Conservation (phyloP, 768 basidiomycete species). For the Lactarius hatsudake region DNA sequence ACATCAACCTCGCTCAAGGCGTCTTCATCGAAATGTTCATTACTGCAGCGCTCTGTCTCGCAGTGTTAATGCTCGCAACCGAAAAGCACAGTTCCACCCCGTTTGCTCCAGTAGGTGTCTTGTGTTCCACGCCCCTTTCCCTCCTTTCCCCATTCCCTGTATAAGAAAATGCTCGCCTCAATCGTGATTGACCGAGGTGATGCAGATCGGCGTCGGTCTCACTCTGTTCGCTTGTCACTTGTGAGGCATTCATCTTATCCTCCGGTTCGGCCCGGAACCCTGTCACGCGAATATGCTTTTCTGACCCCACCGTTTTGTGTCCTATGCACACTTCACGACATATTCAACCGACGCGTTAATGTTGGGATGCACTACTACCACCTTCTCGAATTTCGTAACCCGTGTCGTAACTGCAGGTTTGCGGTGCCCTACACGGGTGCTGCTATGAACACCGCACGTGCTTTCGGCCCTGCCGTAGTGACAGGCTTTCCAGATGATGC, state of each 20-base stretch:
- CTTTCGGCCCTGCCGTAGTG: constrained; percentile 68
- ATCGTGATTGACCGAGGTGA: constrained; percentile 4
- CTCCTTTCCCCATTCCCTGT: neutral
- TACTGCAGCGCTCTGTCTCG: constrained; percentile 54
- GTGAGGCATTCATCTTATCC: constrained; percentile 32
- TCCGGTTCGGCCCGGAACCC: neutral
- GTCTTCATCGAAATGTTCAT: constrained; percentile 74
- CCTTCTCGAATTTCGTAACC: neutral
- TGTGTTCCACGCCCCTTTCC: neutral
- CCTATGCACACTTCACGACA: neutral
- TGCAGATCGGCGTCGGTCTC: constrained; percentile 60
- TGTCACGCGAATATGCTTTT: neutral
- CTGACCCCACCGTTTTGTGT: neutral
- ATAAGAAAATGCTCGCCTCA: neutral
- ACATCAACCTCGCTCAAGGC: constrained; percentile 52
- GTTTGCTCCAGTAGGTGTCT: constrained; percentile 56
- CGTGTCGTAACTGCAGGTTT: constrained; percentile 41
- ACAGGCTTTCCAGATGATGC: constrained; percentile 50
- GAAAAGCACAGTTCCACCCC: constrained; percentile 67
- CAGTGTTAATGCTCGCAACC: constrained; percentile 71
- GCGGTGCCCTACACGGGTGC: constrained; percentile 63
- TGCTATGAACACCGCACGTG: constrained; percentile 63
- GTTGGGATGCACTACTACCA: neutral
- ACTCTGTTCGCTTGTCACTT: constrained; percentile 62
- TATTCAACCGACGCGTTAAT: neutral